phyloP scores from a whole-genome alignment of 2,329 filamentous ascomycete genomes.

The Hypocrella siamensis region DNA sequence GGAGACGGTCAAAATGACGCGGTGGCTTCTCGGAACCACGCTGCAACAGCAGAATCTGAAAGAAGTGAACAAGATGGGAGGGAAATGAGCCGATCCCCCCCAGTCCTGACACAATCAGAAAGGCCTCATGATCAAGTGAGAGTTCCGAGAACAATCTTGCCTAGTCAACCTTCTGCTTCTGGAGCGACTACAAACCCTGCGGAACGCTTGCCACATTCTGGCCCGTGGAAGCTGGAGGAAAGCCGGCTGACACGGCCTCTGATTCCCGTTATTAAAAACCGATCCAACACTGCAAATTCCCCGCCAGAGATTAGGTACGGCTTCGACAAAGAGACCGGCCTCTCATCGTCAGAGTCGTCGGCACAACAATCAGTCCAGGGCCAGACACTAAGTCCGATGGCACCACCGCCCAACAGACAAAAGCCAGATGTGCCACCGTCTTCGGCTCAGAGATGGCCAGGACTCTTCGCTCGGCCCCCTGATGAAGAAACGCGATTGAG shows the following conservation, averaged over 20 bases:
- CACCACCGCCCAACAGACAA: background rate
- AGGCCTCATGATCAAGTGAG: no score
- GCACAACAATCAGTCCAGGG: constrained; percentile 4
- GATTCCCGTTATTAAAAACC: constrained; percentile 16
- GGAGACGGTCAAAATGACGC: no score
- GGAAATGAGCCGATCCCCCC: no score
- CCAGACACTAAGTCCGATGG: constrained; percentile 3
- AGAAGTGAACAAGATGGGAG: no score
- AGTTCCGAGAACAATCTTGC: no score
- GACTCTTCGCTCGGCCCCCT: constrained; percentile 22
- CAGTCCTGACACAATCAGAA: no score
- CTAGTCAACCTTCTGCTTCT: no score
- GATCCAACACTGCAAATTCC: constrained; percentile 14
- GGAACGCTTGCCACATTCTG: constrained; percentile 24
- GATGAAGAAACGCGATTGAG: constrained; percentile 2
- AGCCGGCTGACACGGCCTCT: constrained; percentile 37
- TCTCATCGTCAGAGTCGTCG: constrained; percentile 7
- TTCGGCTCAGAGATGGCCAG: constrained; percentile 32
- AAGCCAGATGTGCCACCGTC: constrained; percentile 30
- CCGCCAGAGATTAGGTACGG: constrained; percentile 19
- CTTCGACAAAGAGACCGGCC: constrained; percentile 37
- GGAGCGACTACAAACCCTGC: no score
- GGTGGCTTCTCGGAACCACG: no score
- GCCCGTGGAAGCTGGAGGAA: constrained; percentile 37
- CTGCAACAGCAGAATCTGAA: no score